Percentiles rank a stretch among this genome's conserved stretches.
Evolutionary conservation across 108 stramenopile genomes (phyloP).

Genomic region (Asterionellopsis glacialis): DNA sequence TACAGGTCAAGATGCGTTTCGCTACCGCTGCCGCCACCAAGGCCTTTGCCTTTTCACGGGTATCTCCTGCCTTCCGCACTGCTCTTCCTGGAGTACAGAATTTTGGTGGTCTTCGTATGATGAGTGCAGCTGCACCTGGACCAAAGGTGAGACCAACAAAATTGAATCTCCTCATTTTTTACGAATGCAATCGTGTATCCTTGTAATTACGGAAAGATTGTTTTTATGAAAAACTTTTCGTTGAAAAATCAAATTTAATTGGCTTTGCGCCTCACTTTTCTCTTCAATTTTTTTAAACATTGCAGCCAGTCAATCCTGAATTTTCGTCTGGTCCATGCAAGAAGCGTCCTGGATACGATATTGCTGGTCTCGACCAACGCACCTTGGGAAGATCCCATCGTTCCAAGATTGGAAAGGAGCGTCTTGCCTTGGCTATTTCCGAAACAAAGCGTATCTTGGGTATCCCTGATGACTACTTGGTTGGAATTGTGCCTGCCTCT

Average conservation of each 20-base stretch:
- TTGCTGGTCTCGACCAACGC: conserved; percentile 65
- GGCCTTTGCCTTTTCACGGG: conserved; percentile 25
- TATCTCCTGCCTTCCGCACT: conserved; percentile 10
- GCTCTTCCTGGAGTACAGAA: conserved; percentile 8
- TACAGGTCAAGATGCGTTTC: conserved; percentile 27
- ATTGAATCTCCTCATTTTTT: not conserved
- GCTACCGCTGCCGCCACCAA: conserved; percentile 34
- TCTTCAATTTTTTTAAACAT: not conserved
- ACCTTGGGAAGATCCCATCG: conserved; percentile 95
- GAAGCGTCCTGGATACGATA: conserved; percentile 95
- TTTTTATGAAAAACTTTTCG: not conserved
- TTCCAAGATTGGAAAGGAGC: conserved; percentile 95
- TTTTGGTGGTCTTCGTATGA: conserved; percentile 28
- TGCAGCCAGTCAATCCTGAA: conserved; percentile 79
- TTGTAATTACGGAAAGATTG: not conserved
- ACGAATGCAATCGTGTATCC: not conserved
- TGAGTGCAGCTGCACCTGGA: conserved; percentile 39
- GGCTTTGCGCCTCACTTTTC: not conserved
- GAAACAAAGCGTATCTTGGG: conserved; percentile 91
- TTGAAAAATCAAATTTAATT: not conserved
- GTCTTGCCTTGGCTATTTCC: conserved; percentile 90
- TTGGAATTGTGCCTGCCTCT: conserved; percentile 97
- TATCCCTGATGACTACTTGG: conserved; percentile 92
- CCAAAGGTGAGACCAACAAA: conserved; percentile 33
- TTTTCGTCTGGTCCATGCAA: conserved; percentile 97